These are phyloP conservation scores for Termitomyces sp. DNA, from an alignment of 768 basidiomycete genomes.

Conservation along the genomic window DNA sequence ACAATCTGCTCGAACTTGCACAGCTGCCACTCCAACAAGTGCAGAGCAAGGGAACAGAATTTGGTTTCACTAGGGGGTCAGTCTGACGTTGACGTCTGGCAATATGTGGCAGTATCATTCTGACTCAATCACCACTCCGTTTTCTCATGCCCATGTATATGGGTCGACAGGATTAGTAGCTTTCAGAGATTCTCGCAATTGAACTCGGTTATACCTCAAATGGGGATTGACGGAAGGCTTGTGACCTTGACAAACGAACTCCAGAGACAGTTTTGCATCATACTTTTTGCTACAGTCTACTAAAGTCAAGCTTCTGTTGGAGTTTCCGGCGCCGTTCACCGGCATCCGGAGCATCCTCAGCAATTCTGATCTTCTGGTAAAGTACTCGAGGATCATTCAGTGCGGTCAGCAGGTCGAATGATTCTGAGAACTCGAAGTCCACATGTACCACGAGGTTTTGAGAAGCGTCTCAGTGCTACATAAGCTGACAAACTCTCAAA, in stretches of 20 bases:
- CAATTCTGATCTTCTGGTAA: not conserved
- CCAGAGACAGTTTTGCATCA: not conserved
- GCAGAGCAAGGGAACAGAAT: not conserved
- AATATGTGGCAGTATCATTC: not conserved
- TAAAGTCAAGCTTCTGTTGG: not conserved
- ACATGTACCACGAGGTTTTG: not conserved
- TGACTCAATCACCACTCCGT: not conserved
- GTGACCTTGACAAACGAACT: not conserved
- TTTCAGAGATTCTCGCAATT: not conserved
- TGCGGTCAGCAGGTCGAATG: not conserved
- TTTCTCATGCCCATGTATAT: not conserved
- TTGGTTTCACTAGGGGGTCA: not conserved
- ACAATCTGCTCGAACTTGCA: too few species aligned
- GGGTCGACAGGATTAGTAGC: not conserved
- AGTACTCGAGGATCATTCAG: not conserved
- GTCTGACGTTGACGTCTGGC: not conserved
- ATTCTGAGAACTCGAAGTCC: not conserved
- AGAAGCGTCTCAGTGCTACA: not conserved
- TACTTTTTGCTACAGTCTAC: not conserved
- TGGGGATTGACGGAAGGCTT: not conserved
- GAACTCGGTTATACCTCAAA: not conserved
- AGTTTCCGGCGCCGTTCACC: not conserved
- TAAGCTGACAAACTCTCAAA: not conserved
- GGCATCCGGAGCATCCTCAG: not conserved
- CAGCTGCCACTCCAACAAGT: not conserved